Conservation (phyloP, 495 filamentous ascomycete species). For the Cetradonia linearis region DNA sequence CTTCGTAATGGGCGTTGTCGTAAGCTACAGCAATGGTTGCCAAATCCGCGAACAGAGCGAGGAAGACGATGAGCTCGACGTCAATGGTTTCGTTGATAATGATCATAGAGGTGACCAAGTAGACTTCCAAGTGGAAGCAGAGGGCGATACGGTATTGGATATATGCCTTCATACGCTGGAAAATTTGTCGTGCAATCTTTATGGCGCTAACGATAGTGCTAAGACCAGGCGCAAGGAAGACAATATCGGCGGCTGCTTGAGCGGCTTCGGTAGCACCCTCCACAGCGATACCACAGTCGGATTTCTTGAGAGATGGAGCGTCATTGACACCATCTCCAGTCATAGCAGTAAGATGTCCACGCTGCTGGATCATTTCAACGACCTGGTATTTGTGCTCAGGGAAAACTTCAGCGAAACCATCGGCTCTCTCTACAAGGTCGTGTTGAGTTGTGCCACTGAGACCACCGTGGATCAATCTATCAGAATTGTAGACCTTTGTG, state of each 20-base stretch:
- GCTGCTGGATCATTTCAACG: constrained; percentile 91
- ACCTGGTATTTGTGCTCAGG: constrained; percentile 98
- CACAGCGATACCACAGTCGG: constrained; percentile 73
- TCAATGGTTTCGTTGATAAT: constrained; percentile 64
- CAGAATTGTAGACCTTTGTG: constrained; percentile 71
- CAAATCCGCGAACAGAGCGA: constrained; percentile 67
- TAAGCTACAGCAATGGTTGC: constrained; percentile 68
- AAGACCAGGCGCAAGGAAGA: constrained; percentile 70
- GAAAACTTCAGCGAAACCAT: constrained; percentile 77
- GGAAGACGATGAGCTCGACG: constrained; percentile 62
- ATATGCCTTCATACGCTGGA: constrained; percentile 76
- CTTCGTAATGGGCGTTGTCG: constrained; percentile 66
- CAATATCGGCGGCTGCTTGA: constrained; percentile 68
- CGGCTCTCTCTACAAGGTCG: constrained; percentile 65
- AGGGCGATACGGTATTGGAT: constrained; percentile 74
- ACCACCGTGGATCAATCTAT: constrained; percentile 64
- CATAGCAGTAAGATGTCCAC: constrained; percentile 95
- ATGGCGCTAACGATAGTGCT: constrained; percentile 67
- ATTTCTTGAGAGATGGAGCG: constrained; percentile 91
- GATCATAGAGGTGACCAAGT: constrained; percentile 68
- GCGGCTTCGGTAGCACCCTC: constrained; percentile 69
- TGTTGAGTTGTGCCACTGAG: constrained; percentile 62
- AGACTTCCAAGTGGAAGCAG: constrained; percentile 66
- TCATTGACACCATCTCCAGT: constrained; percentile 98
- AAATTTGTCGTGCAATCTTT: constrained; percentile 69